phyloP scores from a whole-genome alignment of 148 eudicot genomes.

The Cornus florida region DNA sequence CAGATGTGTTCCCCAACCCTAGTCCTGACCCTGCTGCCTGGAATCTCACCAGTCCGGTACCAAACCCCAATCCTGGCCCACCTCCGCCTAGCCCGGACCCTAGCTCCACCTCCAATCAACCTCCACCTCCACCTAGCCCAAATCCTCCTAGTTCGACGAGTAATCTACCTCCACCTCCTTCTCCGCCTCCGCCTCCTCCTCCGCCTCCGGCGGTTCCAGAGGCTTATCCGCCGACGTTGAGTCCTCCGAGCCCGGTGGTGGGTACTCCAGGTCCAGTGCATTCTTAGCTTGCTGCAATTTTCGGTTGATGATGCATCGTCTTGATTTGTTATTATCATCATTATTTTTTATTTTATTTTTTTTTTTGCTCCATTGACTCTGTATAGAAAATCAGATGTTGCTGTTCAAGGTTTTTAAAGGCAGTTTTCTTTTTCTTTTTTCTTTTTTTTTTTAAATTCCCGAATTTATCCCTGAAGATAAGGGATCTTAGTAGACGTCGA shows the following conservation, averaged over 20 bases:
- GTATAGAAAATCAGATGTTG: background rate
- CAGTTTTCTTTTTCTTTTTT: background rate
- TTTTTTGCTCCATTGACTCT: background rate
- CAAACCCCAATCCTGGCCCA: constrained; percentile 14
- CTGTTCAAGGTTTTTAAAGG: background rate
- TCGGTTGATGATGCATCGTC: background rate
- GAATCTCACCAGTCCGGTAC: constrained; percentile 10
- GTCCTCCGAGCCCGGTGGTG: constrained; percentile 39
- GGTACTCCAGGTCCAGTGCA: constrained; percentile 45
- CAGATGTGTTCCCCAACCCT: constrained; percentile 14
- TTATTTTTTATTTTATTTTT: background rate
- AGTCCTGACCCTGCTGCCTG: constrained; percentile 15
- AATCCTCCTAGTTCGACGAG: constrained; percentile 1
- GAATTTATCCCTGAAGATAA: too few species aligned
- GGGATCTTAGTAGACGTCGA: too few species aligned
- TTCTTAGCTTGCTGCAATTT: constrained; percentile 15
- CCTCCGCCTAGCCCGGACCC: constrained; percentile 11
- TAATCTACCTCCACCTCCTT: constrained; percentile 24
- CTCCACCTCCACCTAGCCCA: constrained; percentile 7
- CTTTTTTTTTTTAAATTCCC: background rate
- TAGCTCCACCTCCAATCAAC: background rate
- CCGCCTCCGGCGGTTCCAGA: constrained; percentile 13
- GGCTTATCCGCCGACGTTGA: constrained; percentile 42
- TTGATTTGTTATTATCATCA: background rate
- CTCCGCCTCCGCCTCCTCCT: constrained; percentile 24